Evolutionary conservation across 2,329 filamentous ascomycete genomes (phyloP), one percentile per base, ranked within the genome.

Genomic region (Neopestalotiopsis sp.): DNA sequence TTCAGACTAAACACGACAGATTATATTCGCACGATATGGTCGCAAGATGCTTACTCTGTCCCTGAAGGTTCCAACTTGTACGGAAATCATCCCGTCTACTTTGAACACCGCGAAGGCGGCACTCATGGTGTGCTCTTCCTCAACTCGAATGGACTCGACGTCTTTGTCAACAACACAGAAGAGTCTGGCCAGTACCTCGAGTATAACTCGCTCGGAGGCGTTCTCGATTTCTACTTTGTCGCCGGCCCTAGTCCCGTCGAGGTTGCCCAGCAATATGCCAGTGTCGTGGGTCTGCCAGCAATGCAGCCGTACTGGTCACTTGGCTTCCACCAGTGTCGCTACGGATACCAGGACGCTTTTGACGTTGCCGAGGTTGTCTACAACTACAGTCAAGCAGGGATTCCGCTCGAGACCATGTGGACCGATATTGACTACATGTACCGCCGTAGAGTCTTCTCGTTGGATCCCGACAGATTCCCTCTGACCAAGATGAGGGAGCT

Each of bases 201-300:
- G 79, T 96, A 95, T 81, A 94, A 95, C 77, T 89, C 89, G 1
- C 84, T 95, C 0, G 93, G 93, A 6, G 93, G 94, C 10, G 86
- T 95, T 24, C 77, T 96, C 2, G 94, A 95, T 78, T 88, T 92
- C 65, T 91, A 91, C 75, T 91, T 92, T 74, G 74, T 91, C 10
- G 84, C 88, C 9, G 90, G 90, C 0, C 87, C 88, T 0, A 84
- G 81, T 0, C 88, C 90, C 0, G 80, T 87, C 52, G 86, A 89
- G 12, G 88, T 90, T 0, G 82, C 88, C 12, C 81, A 82, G 72
- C 89, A 91, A 73, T 91, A 91, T 71, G 81, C 88, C 1, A 83
- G 87, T 69, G 78, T 91, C 40, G 84, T 85, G 10, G 88, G 87
- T 0, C 77, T 85, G 5, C 87, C 89, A 1, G 83, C 85, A 2